Evolutionary conservation across 192 early-diverging fungal genomes (phyloP).

Genomic region (Anaeromyces robustus): DNA sequence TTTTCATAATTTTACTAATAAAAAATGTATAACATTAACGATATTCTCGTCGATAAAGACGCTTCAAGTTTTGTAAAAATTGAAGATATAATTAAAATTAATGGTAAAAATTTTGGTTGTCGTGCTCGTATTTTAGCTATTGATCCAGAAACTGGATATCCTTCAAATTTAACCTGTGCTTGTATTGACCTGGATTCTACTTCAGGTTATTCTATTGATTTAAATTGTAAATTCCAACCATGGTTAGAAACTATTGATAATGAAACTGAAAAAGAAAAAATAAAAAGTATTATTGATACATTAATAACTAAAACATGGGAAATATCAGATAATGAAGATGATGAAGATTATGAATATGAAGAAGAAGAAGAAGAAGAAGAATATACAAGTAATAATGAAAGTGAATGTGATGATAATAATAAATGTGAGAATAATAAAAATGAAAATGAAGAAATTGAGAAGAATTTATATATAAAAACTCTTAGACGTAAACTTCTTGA

Average conservation of each 20-base stretch:
- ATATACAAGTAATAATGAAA: not conserved
- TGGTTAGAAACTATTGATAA: not conserved
- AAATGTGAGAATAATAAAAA: no score
- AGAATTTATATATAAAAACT: not conserved
- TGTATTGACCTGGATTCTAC: not conserved
- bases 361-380: not conserved
- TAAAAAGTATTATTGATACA: not conserved
- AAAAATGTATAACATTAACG: not conserved
- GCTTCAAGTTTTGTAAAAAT: not conserved
- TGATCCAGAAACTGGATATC: not conserved
- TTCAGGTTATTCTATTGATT: not conserved
- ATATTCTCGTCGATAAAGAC: not conserved
- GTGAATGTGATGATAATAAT: no score
- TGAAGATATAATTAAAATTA: not conserved
- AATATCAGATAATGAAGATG: not conserved
- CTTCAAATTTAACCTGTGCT: not conserved
- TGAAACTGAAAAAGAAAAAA: not conserved
- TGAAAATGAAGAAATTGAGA: not conserved
- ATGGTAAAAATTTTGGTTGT: not conserved
- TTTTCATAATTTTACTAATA: not conserved
- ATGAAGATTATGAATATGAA: not conserved
- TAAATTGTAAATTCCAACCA: not conserved
- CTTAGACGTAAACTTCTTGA: not conserved
- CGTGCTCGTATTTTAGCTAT: not conserved
- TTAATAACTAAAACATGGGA: not conserved